phyloP scores from a whole-genome alignment of 371 early-diverging fungal species.

The Umbelopsis sp. region DNA sequence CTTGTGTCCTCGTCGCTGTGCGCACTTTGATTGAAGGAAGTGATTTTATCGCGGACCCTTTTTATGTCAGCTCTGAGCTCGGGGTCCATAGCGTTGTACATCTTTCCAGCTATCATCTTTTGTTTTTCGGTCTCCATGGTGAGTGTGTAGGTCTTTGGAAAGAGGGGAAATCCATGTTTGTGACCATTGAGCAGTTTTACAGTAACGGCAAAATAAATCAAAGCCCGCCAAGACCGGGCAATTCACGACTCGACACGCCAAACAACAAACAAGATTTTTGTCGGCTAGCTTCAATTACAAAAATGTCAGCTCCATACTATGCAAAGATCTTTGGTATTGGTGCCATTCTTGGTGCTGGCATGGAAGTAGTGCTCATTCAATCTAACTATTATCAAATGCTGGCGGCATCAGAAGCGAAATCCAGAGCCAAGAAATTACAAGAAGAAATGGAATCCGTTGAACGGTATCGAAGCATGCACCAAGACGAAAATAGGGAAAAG shows the following conservation, averaged over 20 bases:
- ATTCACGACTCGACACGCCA: neutral
- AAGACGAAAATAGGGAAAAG: neutral
- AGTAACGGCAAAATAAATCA: neutral
- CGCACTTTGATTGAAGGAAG: constrained; percentile 33
- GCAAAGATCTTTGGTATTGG: constrained; percentile 48
- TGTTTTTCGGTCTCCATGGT: constrained; percentile 51
- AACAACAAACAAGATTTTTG: neutral
- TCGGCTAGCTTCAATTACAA: neutral
- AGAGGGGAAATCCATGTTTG: neutral
- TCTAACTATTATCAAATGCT: constrained; percentile 56
- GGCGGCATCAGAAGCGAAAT: constrained; percentile 53
- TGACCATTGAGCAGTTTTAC: too few species aligned
- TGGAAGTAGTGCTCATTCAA: constrained; percentile 48
- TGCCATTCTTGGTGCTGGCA: constrained; percentile 35
- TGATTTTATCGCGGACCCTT: constrained; percentile 45
- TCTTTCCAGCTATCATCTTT: constrained; percentile 71
- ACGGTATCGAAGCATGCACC: constrained; percentile 32
- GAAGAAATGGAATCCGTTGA: constrained; percentile 44
- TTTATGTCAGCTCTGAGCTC: constrained; percentile 56
- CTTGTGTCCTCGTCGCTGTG: constrained; percentile 34
- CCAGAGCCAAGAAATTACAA: constrained; percentile 35
- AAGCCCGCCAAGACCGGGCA: neutral
- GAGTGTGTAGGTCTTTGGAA: neutral
- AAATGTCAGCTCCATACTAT: constrained; percentile 31
- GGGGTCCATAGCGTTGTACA: constrained; percentile 61